A percentile compares a stretch with the other conserved stretches of the same genome.
These are phyloP conservation scores for Yamadazyma sp. DNA, from an alignment of 1,139 yeast species.

Conservation along the genomic window DNA sequence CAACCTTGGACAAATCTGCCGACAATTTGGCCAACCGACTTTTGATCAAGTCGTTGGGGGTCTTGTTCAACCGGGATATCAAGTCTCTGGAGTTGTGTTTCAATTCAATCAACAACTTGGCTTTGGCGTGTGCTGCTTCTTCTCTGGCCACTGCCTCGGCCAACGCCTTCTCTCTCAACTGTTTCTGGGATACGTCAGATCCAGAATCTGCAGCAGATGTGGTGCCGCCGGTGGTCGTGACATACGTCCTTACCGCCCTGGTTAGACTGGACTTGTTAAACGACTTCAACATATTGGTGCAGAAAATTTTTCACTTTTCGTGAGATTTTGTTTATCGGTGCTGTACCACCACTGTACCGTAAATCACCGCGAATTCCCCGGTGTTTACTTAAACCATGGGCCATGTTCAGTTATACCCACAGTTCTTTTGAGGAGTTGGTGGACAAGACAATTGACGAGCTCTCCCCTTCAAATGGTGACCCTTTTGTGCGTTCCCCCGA, in stretches of 20 bases:
- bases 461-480: background rate
- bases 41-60: conserved; percentile 32
- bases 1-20: conserved; percentile 27
- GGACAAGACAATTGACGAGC: background rate
- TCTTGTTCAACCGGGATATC: conserved; percentile 35
- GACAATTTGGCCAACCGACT: conserved; percentile 33
- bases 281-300: background rate
- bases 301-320: background rate
- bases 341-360: background rate
- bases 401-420: background rate
- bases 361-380: background rate
- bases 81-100: conserved; percentile 27
- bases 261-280: background rate
- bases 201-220: conserved; percentile 30
- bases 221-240: conserved; percentile 24
- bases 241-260: conserved; percentile 2
- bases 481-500: background rate
- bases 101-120: conserved; percentile 39
- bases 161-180: conserved; percentile 38
- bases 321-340: background rate
- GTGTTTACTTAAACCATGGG: too few species aligned
- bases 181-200: conserved; percentile 27
- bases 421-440: background rate
- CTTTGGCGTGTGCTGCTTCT: conserved; percentile 39
- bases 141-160: conserved; percentile 48